phyloP scores from a whole-genome alignment of 2,329 filamentous ascomycete species.

The Rhexocercosporidium sp. region DNA sequence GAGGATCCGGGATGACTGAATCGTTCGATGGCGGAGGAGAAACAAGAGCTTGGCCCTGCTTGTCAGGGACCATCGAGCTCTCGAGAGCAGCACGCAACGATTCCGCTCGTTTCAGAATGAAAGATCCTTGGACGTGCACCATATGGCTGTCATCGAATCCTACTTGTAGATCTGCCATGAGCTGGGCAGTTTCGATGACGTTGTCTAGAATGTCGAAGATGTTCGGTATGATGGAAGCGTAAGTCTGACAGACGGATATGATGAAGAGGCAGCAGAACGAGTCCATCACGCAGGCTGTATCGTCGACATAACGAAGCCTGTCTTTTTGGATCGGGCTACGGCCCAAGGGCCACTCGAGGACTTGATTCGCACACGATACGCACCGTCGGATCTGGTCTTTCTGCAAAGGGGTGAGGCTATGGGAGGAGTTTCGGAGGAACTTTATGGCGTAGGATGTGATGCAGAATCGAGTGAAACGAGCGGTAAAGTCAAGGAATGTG shows the following conservation, averaged over 20 bases:
- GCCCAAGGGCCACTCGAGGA: conserved; percentile 17
- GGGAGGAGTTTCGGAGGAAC: conserved; percentile 13
- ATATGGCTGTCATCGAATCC: conserved; percentile 1
- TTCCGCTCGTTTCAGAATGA: conserved; percentile 15
- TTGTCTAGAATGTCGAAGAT: conserved; percentile 16
- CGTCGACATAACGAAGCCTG: conserved; percentile 18
- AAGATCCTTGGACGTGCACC: conserved; percentile 11
- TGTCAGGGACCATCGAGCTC: neutral
- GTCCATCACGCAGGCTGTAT: conserved; percentile 16
- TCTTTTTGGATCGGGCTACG: conserved; percentile 20
- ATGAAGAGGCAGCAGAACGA: conserved; percentile 21
- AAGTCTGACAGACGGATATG: conserved; percentile 14
- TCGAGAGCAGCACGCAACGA: conserved; percentile 9
- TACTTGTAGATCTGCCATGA: conserved; percentile 17
- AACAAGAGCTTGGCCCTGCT: neutral
- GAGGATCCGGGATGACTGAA: neutral
- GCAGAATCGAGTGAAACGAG: conserved; percentile 24
- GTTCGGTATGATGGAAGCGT: conserved; percentile 14
- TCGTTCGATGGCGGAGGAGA: neutral
- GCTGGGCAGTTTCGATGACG: conserved; percentile 18
- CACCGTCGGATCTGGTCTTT: conserved; percentile 16
- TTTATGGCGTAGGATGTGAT: conserved; percentile 22
- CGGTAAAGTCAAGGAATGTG: conserved; percentile 15
- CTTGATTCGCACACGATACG: conserved; percentile 17
- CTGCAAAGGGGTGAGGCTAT: conserved; percentile 9